A percentile compares a stretch with the other conserved stretches of the same genome.
Conservation (phyloP, 75 land plant species). For the Azolla pinnata region DNA sequence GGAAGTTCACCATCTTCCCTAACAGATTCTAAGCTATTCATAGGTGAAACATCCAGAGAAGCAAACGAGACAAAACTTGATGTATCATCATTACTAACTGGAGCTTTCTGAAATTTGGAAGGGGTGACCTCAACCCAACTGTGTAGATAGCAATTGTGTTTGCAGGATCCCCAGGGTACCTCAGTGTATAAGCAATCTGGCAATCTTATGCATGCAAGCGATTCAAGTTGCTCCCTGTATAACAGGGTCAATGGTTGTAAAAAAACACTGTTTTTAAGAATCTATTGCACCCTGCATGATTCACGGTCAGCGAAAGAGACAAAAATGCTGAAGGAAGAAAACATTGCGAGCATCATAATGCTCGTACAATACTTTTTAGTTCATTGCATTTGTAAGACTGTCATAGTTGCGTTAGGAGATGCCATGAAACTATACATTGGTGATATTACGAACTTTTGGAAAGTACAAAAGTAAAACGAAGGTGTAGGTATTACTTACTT, state of each 20-base stretch:
- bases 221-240: slow-evolving; percentile 81
- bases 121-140: slow-evolving; percentile 41
- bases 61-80: slow-evolving; percentile 16
- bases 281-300: too few species aligned
- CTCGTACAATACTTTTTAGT: too few species aligned
- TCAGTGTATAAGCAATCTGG: slow-evolving; percentile 45
- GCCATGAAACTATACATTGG: background rate
- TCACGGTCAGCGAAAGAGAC: too few species aligned
- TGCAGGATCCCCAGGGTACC: slow-evolving; percentile 65
- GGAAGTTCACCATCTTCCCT: slow-evolving; percentile 99
- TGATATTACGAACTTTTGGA: background rate
- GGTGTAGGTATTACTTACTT: slow-evolving; percentile 82
- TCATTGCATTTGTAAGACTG: too few species aligned
- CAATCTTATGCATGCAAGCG: slow-evolving; percentile 45
- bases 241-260: too few species aligned
- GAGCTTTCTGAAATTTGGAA: slow-evolving; percentile 12
- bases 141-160: slow-evolving; percentile 45
- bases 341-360: too few species aligned
- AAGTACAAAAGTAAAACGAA: too few species aligned
- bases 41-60: slow-evolving; percentile 18
- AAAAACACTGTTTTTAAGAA: too few species aligned
- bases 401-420: background rate
- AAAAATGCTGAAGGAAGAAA: too few species aligned
- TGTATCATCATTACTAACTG: slow-evolving; percentile 15
- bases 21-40: slow-evolving; percentile 42